These are phyloP conservation scores for Beta vulgaris DNA, from an alignment of 148 eudicot species.

Conservation along the genomic window DNA sequence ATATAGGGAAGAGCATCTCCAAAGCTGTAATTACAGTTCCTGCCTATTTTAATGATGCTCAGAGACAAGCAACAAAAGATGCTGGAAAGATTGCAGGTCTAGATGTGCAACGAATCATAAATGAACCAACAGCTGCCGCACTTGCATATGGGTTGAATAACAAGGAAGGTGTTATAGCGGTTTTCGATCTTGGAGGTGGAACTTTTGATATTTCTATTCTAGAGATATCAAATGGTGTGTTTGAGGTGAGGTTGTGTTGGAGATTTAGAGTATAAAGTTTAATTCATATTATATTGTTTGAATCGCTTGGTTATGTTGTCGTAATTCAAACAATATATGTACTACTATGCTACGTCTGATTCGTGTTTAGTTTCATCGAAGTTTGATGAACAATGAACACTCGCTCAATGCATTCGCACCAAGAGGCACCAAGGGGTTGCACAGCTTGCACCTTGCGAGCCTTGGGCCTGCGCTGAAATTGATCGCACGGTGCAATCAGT, in stretches of 20 bases:
- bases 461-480: too few species aligned
- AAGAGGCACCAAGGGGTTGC: too few species aligned
- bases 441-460: too few species aligned
- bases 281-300: too few species aligned
- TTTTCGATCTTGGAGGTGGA: conserved; percentile 61
- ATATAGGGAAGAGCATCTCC: conserved; percentile 43
- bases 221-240: conserved; percentile 56
- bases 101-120: conserved; percentile 47
- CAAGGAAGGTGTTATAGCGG: conserved; percentile 54
- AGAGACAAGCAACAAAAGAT: conserved; percentile 63
- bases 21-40: conserved; percentile 62
- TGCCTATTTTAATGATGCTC: conserved; percentile 60
- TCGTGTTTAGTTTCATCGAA: too few species aligned
- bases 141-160: conserved; percentile 56
- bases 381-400: too few species aligned
- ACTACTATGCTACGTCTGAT: too few species aligned
- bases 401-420: too few species aligned
- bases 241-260: conserved; percentile 56
- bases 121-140: conserved; percentile 68
- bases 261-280: too few species aligned
- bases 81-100: conserved; percentile 57
- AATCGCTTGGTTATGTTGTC: too few species aligned
- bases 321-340: too few species aligned
- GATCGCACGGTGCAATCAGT: too few species aligned
- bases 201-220: conserved; percentile 61